Conservation (phyloP, 2,329 filamentous ascomycete species). For the Ophiocordyceps australis region DNA sequence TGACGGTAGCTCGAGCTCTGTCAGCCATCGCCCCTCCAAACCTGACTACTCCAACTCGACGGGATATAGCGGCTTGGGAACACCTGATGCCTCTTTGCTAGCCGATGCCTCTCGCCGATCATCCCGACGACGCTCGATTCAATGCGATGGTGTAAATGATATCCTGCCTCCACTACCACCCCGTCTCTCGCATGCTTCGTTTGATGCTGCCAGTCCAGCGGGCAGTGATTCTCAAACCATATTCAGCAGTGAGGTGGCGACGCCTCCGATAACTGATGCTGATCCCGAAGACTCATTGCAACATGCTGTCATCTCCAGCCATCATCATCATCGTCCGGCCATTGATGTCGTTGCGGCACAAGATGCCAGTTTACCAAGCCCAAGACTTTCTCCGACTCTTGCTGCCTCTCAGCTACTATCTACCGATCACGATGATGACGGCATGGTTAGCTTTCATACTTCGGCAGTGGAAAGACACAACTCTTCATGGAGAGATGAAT, state of each 20-base stretch:
- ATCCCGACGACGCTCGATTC: slow-evolving; percentile 19
- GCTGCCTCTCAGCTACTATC: slow-evolving; percentile 43
- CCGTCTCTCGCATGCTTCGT: no score
- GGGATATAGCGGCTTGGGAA: no score
- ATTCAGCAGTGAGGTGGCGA: slow-evolving; percentile 48
- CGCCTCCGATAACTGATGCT: slow-evolving; percentile 57
- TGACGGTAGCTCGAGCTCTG: background rate
- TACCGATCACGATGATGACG: slow-evolving; percentile 25
- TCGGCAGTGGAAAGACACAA: slow-evolving; percentile 6
- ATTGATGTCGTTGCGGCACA: slow-evolving; percentile 58
- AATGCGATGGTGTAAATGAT: slow-evolving; percentile 21
- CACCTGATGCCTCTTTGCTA: slow-evolving; percentile 38
- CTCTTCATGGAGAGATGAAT: slow-evolving; percentile 21
- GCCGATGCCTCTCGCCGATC: slow-evolving; percentile 12
- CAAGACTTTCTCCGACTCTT: slow-evolving; percentile 80
- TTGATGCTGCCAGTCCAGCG: slow-evolving; percentile 30
- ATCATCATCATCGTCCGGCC: slow-evolving; percentile 28
- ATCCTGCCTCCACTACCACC: no score
- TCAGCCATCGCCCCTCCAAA: no score
- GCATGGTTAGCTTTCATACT: slow-evolving; percentile 13
- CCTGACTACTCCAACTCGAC: no score
- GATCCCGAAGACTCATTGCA: slow-evolving; percentile 32
- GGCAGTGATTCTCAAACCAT: slow-evolving; percentile 38
- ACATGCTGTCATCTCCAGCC: slow-evolving; percentile 25
- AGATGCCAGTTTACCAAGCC: slow-evolving; percentile 86